These are phyloP conservation scores for Nyssa sinensis DNA, from an alignment of 148 eudicot species.

Conservation along the genomic window DNA sequence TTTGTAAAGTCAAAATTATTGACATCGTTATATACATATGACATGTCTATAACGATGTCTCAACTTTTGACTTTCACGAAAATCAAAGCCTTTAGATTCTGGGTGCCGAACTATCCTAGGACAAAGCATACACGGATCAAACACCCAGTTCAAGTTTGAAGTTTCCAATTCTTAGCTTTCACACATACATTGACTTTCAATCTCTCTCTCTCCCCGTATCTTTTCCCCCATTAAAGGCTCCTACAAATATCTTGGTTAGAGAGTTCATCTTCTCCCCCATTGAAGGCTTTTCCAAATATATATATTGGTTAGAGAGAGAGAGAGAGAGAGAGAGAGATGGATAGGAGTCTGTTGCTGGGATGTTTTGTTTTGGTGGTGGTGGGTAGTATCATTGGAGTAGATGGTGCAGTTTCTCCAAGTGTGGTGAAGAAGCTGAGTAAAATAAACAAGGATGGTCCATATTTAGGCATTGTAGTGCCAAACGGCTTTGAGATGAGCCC, in stretches of 20 bases:
- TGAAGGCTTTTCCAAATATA: not conserved
- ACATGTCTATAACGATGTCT: no score
- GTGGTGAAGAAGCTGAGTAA: not conserved
- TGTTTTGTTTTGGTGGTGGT: constrained; percentile 1
- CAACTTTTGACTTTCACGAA: no score
- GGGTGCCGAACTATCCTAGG: no score
- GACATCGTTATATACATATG: no score
- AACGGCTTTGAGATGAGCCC: constrained; percentile 33
- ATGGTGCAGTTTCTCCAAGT: constrained; percentile 12
- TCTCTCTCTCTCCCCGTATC: not conserved
- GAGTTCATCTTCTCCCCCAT: not conserved
- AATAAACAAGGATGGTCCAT: constrained; percentile 30
- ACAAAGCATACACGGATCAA: no score
- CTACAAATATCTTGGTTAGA: not conserved
- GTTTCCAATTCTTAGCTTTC: not conserved
- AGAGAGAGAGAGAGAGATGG: not conserved
- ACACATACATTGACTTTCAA: not conserved
- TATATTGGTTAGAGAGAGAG: not conserved
- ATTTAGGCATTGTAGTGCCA: constrained; percentile 35
- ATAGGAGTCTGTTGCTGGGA: not conserved
- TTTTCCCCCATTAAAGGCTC: not conserved
- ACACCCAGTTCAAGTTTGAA: not conserved
- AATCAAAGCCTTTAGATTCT: no score
- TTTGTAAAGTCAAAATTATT: no score
- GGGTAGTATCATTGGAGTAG: not conserved